Conservation (phyloP, 192 early-diverging fungal species). For the Backusella tuberculispora region DNA sequence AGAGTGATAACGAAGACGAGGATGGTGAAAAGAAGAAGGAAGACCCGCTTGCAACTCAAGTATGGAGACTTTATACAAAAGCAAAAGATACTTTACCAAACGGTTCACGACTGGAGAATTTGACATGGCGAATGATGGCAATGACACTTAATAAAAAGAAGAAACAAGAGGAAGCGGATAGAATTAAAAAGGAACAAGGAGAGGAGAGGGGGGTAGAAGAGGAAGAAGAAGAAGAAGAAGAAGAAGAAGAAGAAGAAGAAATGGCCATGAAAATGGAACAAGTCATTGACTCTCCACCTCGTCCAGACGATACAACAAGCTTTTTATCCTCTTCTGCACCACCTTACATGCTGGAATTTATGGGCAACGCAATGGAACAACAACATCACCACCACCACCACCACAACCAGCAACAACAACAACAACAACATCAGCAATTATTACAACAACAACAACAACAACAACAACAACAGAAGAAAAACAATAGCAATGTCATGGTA, state of each 20-base stretch:
- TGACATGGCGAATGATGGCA: slow-evolving; percentile 86
- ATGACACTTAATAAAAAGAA: slow-evolving; percentile 57
- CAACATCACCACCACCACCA: background rate
- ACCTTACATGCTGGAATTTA: slow-evolving; percentile 30
- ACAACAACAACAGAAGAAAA: background rate
- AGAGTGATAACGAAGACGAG: slow-evolving; percentile 19
- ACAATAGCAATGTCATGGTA: slow-evolving; percentile 25
- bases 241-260: too few species aligned
- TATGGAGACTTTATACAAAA: slow-evolving; percentile 81
- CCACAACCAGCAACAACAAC: background rate
- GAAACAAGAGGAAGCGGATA: slow-evolving; percentile 17
- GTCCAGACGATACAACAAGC: slow-evolving; percentile 38
- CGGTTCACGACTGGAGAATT: slow-evolving; percentile 80
- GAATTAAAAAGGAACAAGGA: background rate
- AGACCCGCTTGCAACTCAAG: slow-evolving; percentile 58
- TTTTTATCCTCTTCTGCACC: slow-evolving; percentile 45
- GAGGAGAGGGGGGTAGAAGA: background rate
- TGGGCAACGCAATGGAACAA: slow-evolving; percentile 7
- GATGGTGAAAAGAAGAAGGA: slow-evolving; percentile 47
- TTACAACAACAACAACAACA: background rate
- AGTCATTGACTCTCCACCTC: slow-evolving; percentile 23
- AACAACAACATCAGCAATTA: slow-evolving; percentile 12
- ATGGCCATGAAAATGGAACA: background rate
- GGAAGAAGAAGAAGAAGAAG: background rate
- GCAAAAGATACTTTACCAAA: slow-evolving; percentile 79